Conservation (phyloP, 2,329 filamentous ascomycete genomes). For the Pseudonectria foliicola region DNA sequence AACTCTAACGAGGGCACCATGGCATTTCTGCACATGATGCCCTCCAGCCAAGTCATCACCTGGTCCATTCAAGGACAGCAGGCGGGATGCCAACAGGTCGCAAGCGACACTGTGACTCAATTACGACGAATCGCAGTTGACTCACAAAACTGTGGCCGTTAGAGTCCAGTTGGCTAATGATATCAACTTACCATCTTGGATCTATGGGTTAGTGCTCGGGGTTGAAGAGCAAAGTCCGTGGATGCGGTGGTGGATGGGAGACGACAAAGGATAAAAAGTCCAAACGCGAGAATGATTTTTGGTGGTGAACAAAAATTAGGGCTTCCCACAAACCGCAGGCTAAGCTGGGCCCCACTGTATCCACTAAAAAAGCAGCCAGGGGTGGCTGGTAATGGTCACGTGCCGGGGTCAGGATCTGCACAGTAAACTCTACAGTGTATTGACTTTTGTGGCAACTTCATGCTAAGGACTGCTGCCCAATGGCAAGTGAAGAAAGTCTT, state of each 20-base stretch:
- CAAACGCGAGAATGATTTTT: conserved; percentile 15
- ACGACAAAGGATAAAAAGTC: conserved; percentile 21
- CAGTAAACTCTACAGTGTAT: conserved; percentile 1
- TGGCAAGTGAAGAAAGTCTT: too few species aligned
- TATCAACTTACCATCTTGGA: conserved; percentile 37
- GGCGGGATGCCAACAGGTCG: conserved; percentile 30
- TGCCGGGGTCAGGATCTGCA: conserved; percentile 1
- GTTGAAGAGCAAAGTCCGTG: conserved; percentile 28
- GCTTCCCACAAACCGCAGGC: conserved; percentile 17
- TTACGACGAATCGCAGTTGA: conserved; percentile 27
- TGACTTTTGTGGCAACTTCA: too few species aligned
- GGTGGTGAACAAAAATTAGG: conserved; percentile 32
- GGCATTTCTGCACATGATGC: conserved; percentile 47
- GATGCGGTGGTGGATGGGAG: conserved; percentile 24
- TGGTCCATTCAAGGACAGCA: conserved; percentile 19
- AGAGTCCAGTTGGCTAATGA: conserved; percentile 26
- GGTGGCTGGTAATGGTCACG: conserved; percentile 2
- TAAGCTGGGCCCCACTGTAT: conserved; percentile 12
- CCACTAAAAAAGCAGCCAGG: conserved; percentile 11
- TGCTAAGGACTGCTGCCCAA: too few species aligned
- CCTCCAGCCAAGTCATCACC: conserved; percentile 65
- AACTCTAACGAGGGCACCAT: conserved; percentile 78
- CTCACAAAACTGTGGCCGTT: conserved; percentile 32
- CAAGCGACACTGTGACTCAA: conserved; percentile 27
- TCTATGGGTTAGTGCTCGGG: conserved; percentile 30